Evolutionary conservation across 2,329 filamentous ascomycete genomes (phyloP).

Genomic region (Botrytis aclada): DNA sequence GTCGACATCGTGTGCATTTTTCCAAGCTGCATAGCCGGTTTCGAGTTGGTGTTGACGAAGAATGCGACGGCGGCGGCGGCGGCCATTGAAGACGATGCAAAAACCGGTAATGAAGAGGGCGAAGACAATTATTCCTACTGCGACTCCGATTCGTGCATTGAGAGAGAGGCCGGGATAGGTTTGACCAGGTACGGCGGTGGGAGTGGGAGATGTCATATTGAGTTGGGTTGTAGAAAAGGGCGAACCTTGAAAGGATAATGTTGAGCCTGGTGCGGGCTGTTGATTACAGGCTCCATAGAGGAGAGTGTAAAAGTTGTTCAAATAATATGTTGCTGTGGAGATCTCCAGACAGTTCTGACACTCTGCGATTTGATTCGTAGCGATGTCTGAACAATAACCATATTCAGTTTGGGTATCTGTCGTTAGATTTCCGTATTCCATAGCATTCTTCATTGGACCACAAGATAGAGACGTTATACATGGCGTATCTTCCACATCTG

Average conservation of each 20-base stretch:
- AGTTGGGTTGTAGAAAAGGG: slow-evolving; percentile 50
- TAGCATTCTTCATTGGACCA: slow-evolving; percentile 45
- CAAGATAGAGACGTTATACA: slow-evolving; percentile 56
- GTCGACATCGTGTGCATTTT: slow-evolving; percentile 21
- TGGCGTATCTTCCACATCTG: slow-evolving; percentile 42
- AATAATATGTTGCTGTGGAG: slow-evolving; percentile 40
- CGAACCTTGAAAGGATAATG: slow-evolving; percentile 50
- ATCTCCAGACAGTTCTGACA: slow-evolving; percentile 50
- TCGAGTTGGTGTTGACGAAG: slow-evolving; percentile 42
- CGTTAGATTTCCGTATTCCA: slow-evolving; percentile 51
- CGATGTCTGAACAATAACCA: slow-evolving; percentile 54
- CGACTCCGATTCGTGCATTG: slow-evolving; percentile 57
- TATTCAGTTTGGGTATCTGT: slow-evolving; percentile 44
- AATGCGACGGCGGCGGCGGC: slow-evolving; percentile 51
- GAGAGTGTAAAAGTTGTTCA: slow-evolving; percentile 52
- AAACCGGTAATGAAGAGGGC: slow-evolving; percentile 50
- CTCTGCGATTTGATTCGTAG: slow-evolving; percentile 40
- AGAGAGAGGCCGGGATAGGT: slow-evolving; percentile 44
- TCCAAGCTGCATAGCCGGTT: slow-evolving; percentile 31
- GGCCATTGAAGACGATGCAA: slow-evolving; percentile 55
- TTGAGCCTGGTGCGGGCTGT: slow-evolving; percentile 46
- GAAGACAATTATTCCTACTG: slow-evolving; percentile 48
- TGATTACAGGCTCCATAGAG: slow-evolving; percentile 52
- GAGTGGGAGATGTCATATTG: slow-evolving; percentile 50
- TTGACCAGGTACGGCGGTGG: slow-evolving; percentile 35